Conservation (phyloP, 2,329 filamentous ascomycete genomes). For the Aspergillus costaricaensis region DNA sequence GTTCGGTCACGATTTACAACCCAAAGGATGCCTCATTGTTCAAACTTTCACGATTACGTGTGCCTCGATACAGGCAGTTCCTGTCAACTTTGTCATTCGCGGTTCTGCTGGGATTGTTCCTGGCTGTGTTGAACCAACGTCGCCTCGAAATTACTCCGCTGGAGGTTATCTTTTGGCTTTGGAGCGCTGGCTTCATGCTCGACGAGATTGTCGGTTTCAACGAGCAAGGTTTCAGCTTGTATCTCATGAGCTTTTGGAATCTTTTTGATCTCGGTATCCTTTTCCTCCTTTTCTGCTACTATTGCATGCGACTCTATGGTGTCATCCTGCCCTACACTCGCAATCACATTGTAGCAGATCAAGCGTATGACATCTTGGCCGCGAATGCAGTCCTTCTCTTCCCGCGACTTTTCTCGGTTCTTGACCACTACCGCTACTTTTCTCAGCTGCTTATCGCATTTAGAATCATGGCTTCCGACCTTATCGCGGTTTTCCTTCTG, state of each 20-base stretch:
- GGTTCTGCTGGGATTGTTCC: conserved; percentile 78
- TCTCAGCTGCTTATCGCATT: conserved; percentile 93
- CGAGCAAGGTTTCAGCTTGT: conserved; percentile 92
- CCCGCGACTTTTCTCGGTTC: conserved; percentile 85
- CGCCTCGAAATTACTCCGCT: conserved; percentile 79
- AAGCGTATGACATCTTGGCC: conserved; percentile 92
- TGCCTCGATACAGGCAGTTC: conserved; percentile 88
- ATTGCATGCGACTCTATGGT: conserved; percentile 84
- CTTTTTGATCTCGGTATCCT: conserved; percentile 90
- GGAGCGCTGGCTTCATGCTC: conserved; percentile 95
- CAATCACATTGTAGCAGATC: conserved; percentile 70
- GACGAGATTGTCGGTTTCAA: conserved; percentile 96
- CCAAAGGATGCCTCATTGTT: conserved; percentile 86
- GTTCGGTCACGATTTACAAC: conserved; percentile 85
- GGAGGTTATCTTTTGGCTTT: conserved; percentile 94
- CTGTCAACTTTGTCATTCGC: conserved; percentile 86
- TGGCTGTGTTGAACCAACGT: conserved; percentile 75
- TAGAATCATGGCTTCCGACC: conserved; percentile 86
- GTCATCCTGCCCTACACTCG: conserved; percentile 75
- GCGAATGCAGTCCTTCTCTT: conserved; percentile 87
- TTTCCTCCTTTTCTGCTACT: conserved; percentile 82
- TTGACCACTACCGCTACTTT: conserved; percentile 96
- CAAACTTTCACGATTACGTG: conserved; percentile 85
- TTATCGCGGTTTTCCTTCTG: conserved; percentile 79
- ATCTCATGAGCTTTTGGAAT: conserved; percentile 98